Evolutionary conservation across 768 basidiomycete genomes (phyloP), one percentile per base, ranked within the genome.

Genomic region (Phylloporus arenicola): DNA sequence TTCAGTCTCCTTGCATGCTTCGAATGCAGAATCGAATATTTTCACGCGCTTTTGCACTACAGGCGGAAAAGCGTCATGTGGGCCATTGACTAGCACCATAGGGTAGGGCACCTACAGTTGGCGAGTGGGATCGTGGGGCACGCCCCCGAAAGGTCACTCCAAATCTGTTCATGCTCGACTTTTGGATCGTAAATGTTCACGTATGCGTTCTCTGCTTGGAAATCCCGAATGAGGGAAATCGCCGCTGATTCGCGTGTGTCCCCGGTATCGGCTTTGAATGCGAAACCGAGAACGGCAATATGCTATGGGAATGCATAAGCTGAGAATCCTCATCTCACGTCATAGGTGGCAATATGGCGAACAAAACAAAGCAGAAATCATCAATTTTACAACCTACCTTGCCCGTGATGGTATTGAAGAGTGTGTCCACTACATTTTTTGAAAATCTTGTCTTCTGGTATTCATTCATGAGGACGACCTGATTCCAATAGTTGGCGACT

Each of bases 191-290:
- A 99, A 55, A 99, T 75, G 49, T 82, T 85, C 61, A 99, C 78
- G 43, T 82, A 70, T 11, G 96, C 94, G 59, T 81, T 83, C 73
- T 99, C 96, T 35, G 81, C 80, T 59, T 84, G 79, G 83, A 99
- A 99, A 76, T 97, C 86, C 59, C 83, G 85, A 72, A 95, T 86
- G 57, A 99, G 82, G 27, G 91, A 87, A 71, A 97, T 97, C 16
- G 96, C 82, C 25, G 96, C 85, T 3, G 92, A 94, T 74, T 98
- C 96, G 68, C 96, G 92, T 34, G 96, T 99, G 68, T 99, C 96
- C 53, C 96, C 96, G 12, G 96, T 99, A 69, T 98, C 94, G 38
- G 96, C 95, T 77, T 97, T 97, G 84, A 97, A 97, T 4, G 95
- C 96, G 69, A 97, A 99, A 11, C 95, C 95, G 38, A 99, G 84